phyloP scores from a whole-genome alignment of 148 eudicot genomes.

The Nepenthes gracilis region DNA sequence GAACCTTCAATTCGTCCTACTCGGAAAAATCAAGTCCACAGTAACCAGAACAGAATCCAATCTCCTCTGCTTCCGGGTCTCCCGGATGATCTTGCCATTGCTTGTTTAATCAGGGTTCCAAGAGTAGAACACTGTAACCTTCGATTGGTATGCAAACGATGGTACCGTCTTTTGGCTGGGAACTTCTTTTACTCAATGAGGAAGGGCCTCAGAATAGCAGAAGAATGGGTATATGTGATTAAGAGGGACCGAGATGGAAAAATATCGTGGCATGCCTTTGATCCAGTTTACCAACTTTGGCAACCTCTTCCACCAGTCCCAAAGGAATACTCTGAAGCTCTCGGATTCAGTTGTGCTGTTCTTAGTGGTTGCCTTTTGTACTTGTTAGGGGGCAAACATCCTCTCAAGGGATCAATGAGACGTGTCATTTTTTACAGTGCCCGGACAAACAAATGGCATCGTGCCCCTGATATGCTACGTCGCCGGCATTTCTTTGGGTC shows the following conservation, averaged over 20 bases:
- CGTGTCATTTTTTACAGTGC: conserved; percentile 86
- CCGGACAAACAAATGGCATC: conserved; percentile 87
- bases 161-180: conserved; percentile 76
- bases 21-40: conserved; percentile 57
- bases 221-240: conserved; percentile 85
- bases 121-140: conserved; percentile 67
- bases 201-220: conserved; percentile 47
- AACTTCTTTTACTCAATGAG: conserved; percentile 78
- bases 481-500: conserved; percentile 80
- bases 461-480: conserved; percentile 92
- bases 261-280: conserved; percentile 89
- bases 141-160: conserved; percentile 79
- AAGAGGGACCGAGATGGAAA: conserved; percentile 74
- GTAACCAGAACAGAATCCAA: conserved; percentile 53
- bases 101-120: conserved; percentile 86
- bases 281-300: conserved; percentile 63
- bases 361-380: conserved; percentile 89
- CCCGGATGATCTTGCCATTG: conserved; percentile 90
- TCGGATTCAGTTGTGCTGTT: conserved; percentile 86
- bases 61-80: conserved; percentile 83
- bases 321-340: conserved; percentile 64
- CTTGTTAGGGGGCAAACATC: conserved; percentile 88
- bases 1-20: conserved; percentile 75
- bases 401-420: conserved; percentile 90
- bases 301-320: conserved; percentile 97